Conservation (phyloP, 163 green algal genomes). For the Chloromonas sp. region DNA sequence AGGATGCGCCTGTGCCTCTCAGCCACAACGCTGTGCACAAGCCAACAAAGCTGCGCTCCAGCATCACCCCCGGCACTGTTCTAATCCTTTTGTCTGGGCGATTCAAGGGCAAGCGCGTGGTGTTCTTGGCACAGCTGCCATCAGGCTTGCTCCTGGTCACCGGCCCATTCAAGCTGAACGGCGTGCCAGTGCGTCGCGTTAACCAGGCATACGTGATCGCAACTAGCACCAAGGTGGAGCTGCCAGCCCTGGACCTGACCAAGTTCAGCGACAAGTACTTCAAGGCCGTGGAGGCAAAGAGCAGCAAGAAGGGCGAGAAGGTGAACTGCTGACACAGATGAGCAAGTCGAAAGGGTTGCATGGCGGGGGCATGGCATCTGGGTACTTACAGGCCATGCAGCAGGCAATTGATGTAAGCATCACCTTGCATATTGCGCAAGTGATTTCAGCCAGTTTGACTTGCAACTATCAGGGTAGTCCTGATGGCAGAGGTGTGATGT, state of each 20-base stretch:
- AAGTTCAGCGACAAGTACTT: conserved; percentile 94
- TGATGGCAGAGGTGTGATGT: too few relatives aligned
- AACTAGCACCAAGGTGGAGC: conserved; percentile 89
- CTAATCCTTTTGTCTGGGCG: conserved; percentile 94
- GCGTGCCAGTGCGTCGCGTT: conserved; percentile 90
- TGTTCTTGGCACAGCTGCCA: conserved; percentile 94
- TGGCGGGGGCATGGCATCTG: conserved; percentile 7
- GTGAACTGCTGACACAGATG: conserved; percentile 10
- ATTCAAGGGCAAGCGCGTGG: conserved; percentile 98
- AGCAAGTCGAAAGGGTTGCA: not conserved
- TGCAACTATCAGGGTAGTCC: too few relatives aligned
- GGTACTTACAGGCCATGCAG: not conserved
- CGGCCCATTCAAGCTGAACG: conserved; percentile 93
- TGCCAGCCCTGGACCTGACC: conserved; percentile 69
- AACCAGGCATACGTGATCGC: conserved; percentile 98
- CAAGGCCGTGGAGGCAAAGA: conserved; percentile 72
- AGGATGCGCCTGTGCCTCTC: conserved; percentile 78
- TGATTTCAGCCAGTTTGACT: too few relatives aligned
- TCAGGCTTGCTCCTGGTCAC: conserved; percentile 93
- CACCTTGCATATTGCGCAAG: too few relatives aligned
- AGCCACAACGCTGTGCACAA: conserved; percentile 44
- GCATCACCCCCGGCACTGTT: conserved; percentile 93
- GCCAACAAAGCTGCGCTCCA: conserved; percentile 80
- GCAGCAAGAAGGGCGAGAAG: conserved; percentile 72
- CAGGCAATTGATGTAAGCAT: too few relatives aligned